Percentiles rank a stretch among this genome's conserved stretches.
phyloP scores from a whole-genome alignment of 805 yeast genomes.

The Candida caryicola region DNA sequence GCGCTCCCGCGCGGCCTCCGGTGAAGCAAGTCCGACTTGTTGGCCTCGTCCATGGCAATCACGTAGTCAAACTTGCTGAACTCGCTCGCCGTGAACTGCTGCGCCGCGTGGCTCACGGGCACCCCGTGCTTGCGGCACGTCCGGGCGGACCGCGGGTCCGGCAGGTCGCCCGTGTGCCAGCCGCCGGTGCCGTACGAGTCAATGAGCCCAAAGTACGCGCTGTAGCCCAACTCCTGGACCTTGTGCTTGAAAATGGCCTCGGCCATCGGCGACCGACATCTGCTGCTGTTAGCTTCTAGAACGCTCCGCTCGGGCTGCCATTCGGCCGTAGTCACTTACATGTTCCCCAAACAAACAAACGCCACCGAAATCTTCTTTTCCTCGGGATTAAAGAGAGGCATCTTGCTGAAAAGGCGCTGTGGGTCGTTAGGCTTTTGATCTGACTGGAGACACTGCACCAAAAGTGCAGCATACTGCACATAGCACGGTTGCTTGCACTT shows the following conservation, averaged over 20 bases:
- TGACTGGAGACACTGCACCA: too few species aligned
- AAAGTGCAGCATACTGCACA: too few species aligned
- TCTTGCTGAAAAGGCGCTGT: too few species aligned
- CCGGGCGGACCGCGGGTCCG: slow-evolving; percentile 70
- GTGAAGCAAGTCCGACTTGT: slow-evolving; percentile 47
- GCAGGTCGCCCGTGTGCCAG: slow-evolving; percentile 78
- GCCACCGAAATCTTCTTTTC: slow-evolving; percentile 58
- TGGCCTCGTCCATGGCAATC: slow-evolving; percentile 69
- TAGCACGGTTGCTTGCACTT: too few species aligned
- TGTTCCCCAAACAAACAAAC: slow-evolving; percentile 88
- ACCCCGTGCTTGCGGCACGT: slow-evolving; percentile 72
- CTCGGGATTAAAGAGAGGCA: slow-evolving; percentile 12
- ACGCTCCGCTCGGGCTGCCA: too few species aligned
- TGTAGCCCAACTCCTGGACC: slow-evolving; percentile 51
- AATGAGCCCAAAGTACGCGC: slow-evolving; percentile 47
- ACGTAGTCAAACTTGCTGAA: slow-evolving; percentile 63
- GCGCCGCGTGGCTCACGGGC: slow-evolving; percentile 72
- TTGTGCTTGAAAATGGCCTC: slow-evolving; percentile 80
- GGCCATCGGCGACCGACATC: slow-evolving; percentile 97
- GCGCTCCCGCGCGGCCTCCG: slow-evolving; percentile 51
- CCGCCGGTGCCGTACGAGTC: slow-evolving; percentile 91
- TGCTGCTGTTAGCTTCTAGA: too few species aligned
- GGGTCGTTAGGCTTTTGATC: too few species aligned
- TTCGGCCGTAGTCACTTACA: too few species aligned
- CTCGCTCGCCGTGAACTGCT: slow-evolving; percentile 54